Conservation (phyloP, 805 yeast species). For the Zygosaccharomyces rouxii region DNA sequence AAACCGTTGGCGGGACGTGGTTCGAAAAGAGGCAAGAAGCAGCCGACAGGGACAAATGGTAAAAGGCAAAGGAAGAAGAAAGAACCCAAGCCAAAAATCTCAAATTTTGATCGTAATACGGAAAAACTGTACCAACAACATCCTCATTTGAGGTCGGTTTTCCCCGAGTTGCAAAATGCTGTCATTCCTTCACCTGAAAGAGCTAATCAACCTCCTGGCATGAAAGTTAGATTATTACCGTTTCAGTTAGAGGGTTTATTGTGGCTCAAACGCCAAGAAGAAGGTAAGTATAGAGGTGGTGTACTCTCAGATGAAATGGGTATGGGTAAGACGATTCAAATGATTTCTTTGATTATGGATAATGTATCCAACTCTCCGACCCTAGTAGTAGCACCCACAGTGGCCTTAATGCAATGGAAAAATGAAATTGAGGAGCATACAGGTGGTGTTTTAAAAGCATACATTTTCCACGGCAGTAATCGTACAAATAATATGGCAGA, state of each 20-base stretch:
- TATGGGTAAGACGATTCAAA: slow-evolving; percentile 98
- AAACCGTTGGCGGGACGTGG: neutral
- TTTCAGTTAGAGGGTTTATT: slow-evolving; percentile 91
- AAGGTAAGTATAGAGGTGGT: slow-evolving; percentile 74
- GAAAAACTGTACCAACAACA: slow-evolving; percentile 65
- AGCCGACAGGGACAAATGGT: slow-evolving; percentile 20
- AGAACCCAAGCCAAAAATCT: slow-evolving; percentile 38
- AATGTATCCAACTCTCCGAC: slow-evolving; percentile 68
- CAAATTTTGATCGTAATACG: slow-evolving; percentile 68
- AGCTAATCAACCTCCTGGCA: slow-evolving; percentile 73
- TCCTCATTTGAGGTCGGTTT: slow-evolving; percentile 71
- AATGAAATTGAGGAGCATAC: slow-evolving; percentile 87
- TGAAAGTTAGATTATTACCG: slow-evolving; percentile 72
- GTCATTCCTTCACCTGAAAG: slow-evolving; percentile 46
- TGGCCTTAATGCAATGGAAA: slow-evolving; percentile 98
- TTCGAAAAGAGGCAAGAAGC: slow-evolving; percentile 21
- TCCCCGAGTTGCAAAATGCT: slow-evolving; percentile 53
- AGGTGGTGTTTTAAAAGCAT: slow-evolving; percentile 59
- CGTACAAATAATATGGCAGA: slow-evolving; percentile 56
- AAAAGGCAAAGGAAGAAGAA: slow-evolving; percentile 20
- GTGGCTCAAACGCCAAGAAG: slow-evolving; percentile 76
- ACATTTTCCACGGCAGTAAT: slow-evolving; percentile 82
- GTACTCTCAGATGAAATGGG: slow-evolving; percentile 99
- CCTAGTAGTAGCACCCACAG: slow-evolving; percentile 94
- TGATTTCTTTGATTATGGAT: slow-evolving; percentile 77